Base-by-base conservation (phyloP, 2,329 filamentous ascomycete genomes). In the Calonectria crousiana region DNA sequence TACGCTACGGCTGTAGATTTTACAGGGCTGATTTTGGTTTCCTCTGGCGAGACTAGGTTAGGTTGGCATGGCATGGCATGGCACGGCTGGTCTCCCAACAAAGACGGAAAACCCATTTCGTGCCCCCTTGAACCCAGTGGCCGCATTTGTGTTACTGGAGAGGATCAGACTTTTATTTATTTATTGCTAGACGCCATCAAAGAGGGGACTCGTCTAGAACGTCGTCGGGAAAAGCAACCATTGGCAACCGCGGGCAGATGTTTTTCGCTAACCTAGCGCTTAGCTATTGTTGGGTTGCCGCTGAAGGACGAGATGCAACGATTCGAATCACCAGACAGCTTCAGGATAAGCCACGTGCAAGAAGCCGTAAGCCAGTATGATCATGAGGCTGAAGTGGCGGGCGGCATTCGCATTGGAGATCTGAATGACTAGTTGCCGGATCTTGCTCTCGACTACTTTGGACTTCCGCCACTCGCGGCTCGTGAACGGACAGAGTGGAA, bases 201-300 rank as follows among this genome's bases (percentile, higher is more conserved):
- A 6, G 20, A 41, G 20, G 47, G 65, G 67, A 51, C 73, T 58
- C 51, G 53, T 70, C 71, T 71, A 66, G 76, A 74, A 75, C 69
- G 66, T 23, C 32, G 49, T 66, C 34, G 62, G 62, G 62, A 56
- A 56, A 73, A 62, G 71, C 52, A 44, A 69, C 58, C 38, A 52
- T 44, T 6, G 16, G 16, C 26, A 32, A 23, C 23, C 11, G 36
- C 26, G 34, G 66, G n/a, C 20, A 26, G 64, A 51, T 41, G 36
- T 34, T 56, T 34, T 51, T 34, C 47, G 58, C 23, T 66, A 73
- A 73, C 38, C 60, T 75, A 74, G 72, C 68, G 72, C 77, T 71
- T 73, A 79, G 60, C 64, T 71, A 34, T 65, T 62, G 52, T 44
- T 30, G 72, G 64, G 68, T 66, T 71, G 53, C 28, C 23, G 60